A percentile compares a stretch with the other conserved stretches of the same genome.
phyloP scores from a whole-genome alignment of 1,284 basidiomycete genomes.

The Peniophora sp. region DNA sequence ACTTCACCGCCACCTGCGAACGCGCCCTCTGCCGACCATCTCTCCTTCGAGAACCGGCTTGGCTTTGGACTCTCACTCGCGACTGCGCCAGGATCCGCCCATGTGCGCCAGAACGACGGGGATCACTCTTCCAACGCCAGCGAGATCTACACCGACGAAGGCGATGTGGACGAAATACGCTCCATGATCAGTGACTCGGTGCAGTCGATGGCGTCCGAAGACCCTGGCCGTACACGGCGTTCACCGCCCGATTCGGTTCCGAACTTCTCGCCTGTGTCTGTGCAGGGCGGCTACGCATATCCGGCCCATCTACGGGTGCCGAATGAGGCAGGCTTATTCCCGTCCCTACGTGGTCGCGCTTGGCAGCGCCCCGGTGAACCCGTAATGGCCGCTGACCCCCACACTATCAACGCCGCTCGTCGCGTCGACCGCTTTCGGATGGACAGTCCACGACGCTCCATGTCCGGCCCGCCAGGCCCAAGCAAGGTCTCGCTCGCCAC shows the following conservation, averaged over 20 bases:
- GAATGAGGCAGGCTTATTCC: too few species aligned
- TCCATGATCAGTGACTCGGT: conserved; percentile 45
- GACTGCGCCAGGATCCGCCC: conserved; percentile 50
- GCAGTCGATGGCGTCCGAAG: conserved; percentile 29
- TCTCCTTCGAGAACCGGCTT: conserved; percentile 57
- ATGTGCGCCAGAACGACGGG: conserved; percentile 36
- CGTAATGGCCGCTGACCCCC: conserved; percentile 10
- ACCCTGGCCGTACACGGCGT: conserved; percentile 8
- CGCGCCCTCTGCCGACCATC: conserved; percentile 57
- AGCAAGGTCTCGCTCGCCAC: conserved; percentile 16
- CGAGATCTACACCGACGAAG: conserved; percentile 58
- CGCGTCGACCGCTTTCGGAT: conserved; percentile 7
- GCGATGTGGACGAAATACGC: conserved; percentile 54
- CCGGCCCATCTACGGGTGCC: too few species aligned
- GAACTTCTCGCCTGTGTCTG: conserved; percentile 8
- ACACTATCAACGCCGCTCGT: conserved; percentile 13
- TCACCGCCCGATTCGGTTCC: conserved; percentile 1
- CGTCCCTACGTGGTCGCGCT: conserved; percentile 3
- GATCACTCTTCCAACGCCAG: conserved; percentile 51
- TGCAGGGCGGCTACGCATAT: background rate
- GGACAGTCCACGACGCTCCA: conserved; percentile 26
- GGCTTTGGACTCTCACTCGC: conserved; percentile 59
- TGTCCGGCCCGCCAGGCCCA: conserved; percentile 26
- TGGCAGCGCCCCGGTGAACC: conserved; percentile 1
- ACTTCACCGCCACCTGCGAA: conserved; percentile 76